Evolutionary conservation across 176 grass and related monocot genomes (phyloP).

Genomic region (Oryza australiensis): DNA sequence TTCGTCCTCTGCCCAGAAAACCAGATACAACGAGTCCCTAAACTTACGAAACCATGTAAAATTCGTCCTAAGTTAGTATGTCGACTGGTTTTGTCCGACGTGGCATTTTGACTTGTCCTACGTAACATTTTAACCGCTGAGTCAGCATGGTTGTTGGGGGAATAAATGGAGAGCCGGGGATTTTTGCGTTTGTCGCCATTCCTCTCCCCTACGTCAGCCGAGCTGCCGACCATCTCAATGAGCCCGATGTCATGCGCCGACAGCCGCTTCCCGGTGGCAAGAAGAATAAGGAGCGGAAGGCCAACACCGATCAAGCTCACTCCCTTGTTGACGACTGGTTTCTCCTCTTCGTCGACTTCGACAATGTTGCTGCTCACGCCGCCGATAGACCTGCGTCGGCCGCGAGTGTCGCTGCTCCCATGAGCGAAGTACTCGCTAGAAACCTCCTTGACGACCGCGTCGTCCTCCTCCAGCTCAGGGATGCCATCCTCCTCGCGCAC

Average conservation of each 20-base stretch:
- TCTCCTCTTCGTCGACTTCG: neutral
- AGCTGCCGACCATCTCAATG: slow-evolving; percentile 50
- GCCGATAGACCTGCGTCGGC: slow-evolving; percentile 36
- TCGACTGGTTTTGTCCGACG: too few species aligned
- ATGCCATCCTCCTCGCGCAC: slow-evolving; percentile 91
- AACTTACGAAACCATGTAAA: too few species aligned
- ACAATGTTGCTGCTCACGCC: slow-evolving; percentile 27
- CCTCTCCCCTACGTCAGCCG: slow-evolving; percentile 11
- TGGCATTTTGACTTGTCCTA: too few species aligned
- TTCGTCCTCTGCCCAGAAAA: too few species aligned
- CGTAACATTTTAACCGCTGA: too few species aligned
- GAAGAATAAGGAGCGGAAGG: too few species aligned
- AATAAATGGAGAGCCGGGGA: too few species aligned
- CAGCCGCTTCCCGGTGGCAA: slow-evolving; percentile 35
- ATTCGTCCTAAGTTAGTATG: too few species aligned
- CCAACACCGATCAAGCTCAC: too few species aligned
- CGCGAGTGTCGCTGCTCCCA: slow-evolving; percentile 8
- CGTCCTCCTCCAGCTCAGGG: slow-evolving; percentile 84
- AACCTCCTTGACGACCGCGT: slow-evolving; percentile 60
- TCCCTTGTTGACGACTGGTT: slow-evolving; percentile 49
- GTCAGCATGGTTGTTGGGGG: too few species aligned
- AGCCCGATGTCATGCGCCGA: slow-evolving; percentile 40
- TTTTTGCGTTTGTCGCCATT: too few species aligned
- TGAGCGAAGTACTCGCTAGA: slow-evolving; percentile 29
- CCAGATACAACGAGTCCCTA: too few species aligned